A percentile compares a stretch with the other conserved stretches of the same genome.
Evolutionary conservation across 257 asterid species (phyloP).

Genomic region (Handroanthus guayacan): DNA sequence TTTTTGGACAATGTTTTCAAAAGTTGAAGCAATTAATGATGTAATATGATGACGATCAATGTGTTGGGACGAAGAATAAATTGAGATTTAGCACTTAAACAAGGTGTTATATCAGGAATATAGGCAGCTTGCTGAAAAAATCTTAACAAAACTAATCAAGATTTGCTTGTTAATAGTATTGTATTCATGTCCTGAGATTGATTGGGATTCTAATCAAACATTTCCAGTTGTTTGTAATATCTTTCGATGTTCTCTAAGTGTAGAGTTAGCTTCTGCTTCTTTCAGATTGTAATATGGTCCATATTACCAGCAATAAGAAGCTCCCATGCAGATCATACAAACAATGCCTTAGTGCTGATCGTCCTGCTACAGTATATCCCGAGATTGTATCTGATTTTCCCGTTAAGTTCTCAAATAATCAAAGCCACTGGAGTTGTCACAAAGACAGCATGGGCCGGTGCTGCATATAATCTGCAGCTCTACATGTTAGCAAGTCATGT

Average conservation of each 20-base stretch:
- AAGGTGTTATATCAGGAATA: neutral
- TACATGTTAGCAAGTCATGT: conserved; percentile 74
- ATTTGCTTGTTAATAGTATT: neutral
- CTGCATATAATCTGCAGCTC: conserved; percentile 60
- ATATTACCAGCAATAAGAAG: conserved; percentile 61
- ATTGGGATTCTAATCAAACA: neutral
- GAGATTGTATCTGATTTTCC: conserved; percentile 59
- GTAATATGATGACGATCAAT: neutral
- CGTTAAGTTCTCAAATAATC: conserved; percentile 66
- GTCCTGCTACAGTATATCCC: conserved; percentile 60
- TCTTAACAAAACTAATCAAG: neutral
- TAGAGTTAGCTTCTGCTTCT: neutral
- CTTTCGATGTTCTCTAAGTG: neutral
- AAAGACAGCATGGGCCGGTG: conserved; percentile 72
- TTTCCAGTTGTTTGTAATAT: neutral
- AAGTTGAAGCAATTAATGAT: neutral
- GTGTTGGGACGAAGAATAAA: neutral
- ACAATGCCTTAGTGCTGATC: conserved; percentile 52
- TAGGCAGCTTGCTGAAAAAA: neutral
- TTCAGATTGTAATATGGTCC: conserved; percentile 68
- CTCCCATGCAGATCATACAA: conserved; percentile 62
- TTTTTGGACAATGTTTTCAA: neutral
- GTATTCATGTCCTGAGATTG: neutral
- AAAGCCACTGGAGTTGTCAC: conserved; percentile 70
- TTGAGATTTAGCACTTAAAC: conserved; percentile 1